phyloP scores from a whole-genome alignment of 768 basidiomycete species.

The Naganishia onofrii region DNA sequence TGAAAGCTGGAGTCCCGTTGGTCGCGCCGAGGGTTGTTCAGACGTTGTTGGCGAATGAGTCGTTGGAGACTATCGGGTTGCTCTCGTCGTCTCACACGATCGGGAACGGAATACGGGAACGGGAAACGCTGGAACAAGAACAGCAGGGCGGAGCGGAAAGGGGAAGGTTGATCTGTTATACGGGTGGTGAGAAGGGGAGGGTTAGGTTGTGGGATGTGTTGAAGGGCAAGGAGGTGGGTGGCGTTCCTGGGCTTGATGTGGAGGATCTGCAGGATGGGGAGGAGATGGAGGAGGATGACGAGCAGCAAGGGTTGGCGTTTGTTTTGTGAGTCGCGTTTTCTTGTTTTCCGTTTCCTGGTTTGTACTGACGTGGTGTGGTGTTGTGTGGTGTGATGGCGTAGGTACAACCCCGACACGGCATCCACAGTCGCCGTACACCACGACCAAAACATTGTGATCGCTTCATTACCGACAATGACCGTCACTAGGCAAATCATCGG shows the following conservation, averaged over 20 bases:
- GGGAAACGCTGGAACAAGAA: too few species aligned
- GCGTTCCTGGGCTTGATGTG: conserved; percentile 58
- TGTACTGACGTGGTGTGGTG: too few species aligned
- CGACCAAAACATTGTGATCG: conserved; percentile 91
- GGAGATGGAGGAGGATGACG: conserved; percentile 63
- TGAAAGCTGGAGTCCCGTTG: conserved; percentile 52
- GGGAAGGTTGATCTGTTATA: conserved; percentile 66
- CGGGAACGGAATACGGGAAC: conserved; percentile 58
- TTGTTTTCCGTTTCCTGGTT: too few species aligned
- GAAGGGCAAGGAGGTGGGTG: conserved; percentile 62
- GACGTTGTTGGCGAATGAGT: conserved; percentile 75
- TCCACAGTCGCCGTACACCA: conserved; percentile 80
- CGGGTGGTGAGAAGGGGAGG: conserved; percentile 84
- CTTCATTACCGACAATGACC: conserved; percentile 64
- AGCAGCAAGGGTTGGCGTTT: conserved; percentile 72
- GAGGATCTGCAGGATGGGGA: conserved; percentile 51
- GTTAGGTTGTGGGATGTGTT: conserved; percentile 80
- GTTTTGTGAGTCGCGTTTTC: conserved; percentile 61
- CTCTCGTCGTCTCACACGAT: conserved; percentile 51
- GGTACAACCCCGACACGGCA: conserved; percentile 66
- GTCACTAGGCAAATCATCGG: conserved; percentile 82
- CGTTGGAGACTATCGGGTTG: conserved; percentile 81
- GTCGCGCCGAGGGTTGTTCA: conserved; percentile 62
- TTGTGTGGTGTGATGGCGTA: too few species aligned
- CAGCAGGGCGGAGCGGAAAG: conserved; percentile 49